Evolutionary conservation across 352 stramenopile species (phyloP), one percentile per base, ranked within the genome.

Genomic region (Phytophthora megakarya): DNA sequence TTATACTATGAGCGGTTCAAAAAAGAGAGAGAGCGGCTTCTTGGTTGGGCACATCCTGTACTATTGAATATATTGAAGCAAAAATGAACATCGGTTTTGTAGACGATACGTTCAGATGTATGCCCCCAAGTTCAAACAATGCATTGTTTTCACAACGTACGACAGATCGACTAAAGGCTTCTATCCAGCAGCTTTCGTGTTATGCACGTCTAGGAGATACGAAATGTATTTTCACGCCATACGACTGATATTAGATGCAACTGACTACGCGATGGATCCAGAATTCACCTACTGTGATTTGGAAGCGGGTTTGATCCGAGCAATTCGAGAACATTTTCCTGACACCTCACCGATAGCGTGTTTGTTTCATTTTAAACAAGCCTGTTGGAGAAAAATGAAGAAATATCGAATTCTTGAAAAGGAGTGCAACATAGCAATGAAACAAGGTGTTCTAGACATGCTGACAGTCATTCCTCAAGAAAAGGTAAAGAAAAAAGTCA

Each of bases 301-400:
- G 16, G 54, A 70, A 18, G n/a, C 21, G 2, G 52, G 21, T 3
- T 39, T 73, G 11, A 61, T 69, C 7, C 18, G 35, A 22, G 53
- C 60, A n/a, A 53, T 49, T 26, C n/a, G 28, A 19, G 30, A 61
- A 13, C 38, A 69, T 6, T 70, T 62, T 48, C 39, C 22, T 6
- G 3, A 13, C 5, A 30, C 48, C 3, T 18, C 45, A 18, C 5
- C 44, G 0, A 16, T 72, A 15, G 44, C 38, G 0, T 73, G 47
- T 18, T 18, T 69, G 0, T 73, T 73, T 30, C 59, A 73, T 7
- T 62, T 53, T 21, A 50, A 54, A 8, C 35, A 62, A 15, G 53
- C 46, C 2, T 50, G 35, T 15, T 0, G 32, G 6, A 4, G 28
- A 4, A 64, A 61, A 26, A 50, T 64, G 33, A 45, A 22, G 6